These are phyloP conservation scores for Pyrus pyrifolia DNA, from an alignment of 306 rosid species.

Conservation along the genomic window DNA sequence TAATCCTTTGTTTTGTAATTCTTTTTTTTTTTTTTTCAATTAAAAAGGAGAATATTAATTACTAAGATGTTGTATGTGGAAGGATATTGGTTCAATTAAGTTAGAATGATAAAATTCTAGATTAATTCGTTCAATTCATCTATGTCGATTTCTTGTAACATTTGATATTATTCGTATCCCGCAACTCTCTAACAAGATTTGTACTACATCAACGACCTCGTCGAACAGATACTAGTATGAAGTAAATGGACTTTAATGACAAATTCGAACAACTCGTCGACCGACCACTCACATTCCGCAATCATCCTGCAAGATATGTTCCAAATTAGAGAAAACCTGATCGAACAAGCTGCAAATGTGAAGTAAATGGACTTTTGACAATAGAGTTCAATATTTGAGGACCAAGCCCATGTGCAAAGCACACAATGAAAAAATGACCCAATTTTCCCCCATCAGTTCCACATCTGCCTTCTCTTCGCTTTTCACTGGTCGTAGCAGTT, in stretches of 20 bases:
- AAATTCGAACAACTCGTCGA: neutral
- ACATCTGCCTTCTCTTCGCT: neutral
- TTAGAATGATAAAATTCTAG: too few species aligned
- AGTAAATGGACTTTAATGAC: too few species aligned
- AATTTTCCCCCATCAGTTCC: neutral
- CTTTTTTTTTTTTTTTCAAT: neutral
- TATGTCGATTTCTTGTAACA: too few species aligned
- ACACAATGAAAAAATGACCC: neutral
- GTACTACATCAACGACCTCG: rapidly evolving
- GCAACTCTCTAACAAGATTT: too few species aligned
- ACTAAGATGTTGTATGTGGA: too few species aligned
- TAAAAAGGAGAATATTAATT: neutral
- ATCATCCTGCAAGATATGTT: neutral
- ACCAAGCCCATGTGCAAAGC: too few species aligned
- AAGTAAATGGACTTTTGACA: too few species aligned
- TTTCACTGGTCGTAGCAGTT: neutral
- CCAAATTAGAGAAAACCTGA: neutral
- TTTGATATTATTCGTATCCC: too few species aligned
- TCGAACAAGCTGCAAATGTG: neutral
- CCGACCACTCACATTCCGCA: neutral
- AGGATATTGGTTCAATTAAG: too few species aligned
- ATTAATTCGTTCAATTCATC: too few species aligned
- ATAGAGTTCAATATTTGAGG: too few species aligned
- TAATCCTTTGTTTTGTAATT: neutral
- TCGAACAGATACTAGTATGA: neutral